A percentile compares a stretch with the other conserved stretches of the same genome.
phyloP scores from a whole-genome alignment of 2,329 filamentous ascomycete genomes.

The Fusarium mangiferae region DNA sequence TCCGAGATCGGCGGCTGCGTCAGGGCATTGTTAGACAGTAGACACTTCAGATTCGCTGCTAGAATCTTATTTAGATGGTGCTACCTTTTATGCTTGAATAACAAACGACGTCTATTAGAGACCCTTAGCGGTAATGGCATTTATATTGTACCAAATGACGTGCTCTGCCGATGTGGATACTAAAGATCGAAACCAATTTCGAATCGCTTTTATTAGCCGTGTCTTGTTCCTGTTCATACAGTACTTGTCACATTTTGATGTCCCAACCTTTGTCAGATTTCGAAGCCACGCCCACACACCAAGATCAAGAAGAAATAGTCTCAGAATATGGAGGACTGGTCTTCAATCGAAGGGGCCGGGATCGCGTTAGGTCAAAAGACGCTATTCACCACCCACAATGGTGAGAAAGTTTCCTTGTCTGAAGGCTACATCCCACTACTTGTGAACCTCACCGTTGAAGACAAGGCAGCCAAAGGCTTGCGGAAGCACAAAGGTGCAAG shows the following conservation, averaged over 20 bases:
- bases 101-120: accelerated
- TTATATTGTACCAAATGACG: background rate
- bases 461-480: background rate
- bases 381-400: background rate
- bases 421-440: background rate
- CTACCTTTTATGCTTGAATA: background rate
- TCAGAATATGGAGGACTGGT: background rate
- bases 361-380: background rate
- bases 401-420: background rate
- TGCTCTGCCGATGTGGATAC: background rate
- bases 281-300: background rate
- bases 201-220: no score
- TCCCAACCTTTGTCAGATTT: background rate
- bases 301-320: background rate
- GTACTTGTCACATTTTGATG: background rate
- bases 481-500: background rate
- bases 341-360: background rate
- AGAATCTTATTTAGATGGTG: accelerated
- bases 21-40: background rate
- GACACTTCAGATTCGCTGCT: background rate
- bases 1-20: no score
- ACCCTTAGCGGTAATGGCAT: background rate
- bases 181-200: background rate
- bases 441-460: background rate
- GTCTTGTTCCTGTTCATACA: background rate